Evolutionary conservation across 352 stramenopile genomes (phyloP).

Genomic region (Phytopythium chamaehyphon): DNA sequence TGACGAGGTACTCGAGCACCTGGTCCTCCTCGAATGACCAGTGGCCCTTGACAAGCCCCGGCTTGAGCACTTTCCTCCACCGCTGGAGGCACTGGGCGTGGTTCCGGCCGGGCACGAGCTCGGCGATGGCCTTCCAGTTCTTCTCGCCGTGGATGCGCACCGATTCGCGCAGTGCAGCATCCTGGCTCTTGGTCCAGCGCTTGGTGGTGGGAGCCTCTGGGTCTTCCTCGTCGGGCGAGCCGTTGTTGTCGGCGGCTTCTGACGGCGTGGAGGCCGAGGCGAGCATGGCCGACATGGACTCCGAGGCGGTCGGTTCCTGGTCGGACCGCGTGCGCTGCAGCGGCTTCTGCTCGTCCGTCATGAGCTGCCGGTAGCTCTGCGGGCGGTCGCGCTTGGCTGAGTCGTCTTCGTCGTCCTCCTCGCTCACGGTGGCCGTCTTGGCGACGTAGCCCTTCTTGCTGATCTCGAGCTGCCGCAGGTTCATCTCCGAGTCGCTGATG

Average conservation of each 20-base stretch:
- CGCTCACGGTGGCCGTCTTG: slow-evolving; percentile 7
- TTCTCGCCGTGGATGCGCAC: slow-evolving; percentile 83
- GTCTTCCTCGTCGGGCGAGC: slow-evolving; percentile 37
- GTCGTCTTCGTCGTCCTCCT: slow-evolving; percentile 28
- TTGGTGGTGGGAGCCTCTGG: slow-evolving; percentile 76
- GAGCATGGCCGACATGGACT: slow-evolving; percentile 11
- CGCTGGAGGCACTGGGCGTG: slow-evolving; percentile 88
- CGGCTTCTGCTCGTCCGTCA: slow-evolving; percentile 60
- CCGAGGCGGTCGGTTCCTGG: slow-evolving; percentile 6
- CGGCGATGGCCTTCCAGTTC: slow-evolving; percentile 89
- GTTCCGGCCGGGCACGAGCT: slow-evolving; percentile 78
- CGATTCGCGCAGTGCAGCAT: slow-evolving; percentile 76
- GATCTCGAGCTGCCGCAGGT: slow-evolving; percentile 73
- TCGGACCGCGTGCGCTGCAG: slow-evolving; percentile 57
- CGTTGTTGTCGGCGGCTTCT: slow-evolving; percentile 23
- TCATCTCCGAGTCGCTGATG: slow-evolving; percentile 77
- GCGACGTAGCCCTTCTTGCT: slow-evolving; percentile 55
- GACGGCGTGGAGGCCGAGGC: neutral
- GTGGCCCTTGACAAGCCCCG: slow-evolving; percentile 93
- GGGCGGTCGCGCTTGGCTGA: slow-evolving; percentile 65
- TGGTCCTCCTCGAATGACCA: slow-evolving; percentile 95
- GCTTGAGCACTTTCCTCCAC: slow-evolving; percentile 93
- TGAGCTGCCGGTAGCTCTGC: slow-evolving; percentile 54
- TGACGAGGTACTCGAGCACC: slow-evolving; percentile 89
- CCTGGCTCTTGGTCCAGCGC: slow-evolving; percentile 86